Evolutionary conservation across 2,329 filamentous ascomycete genomes (phyloP), one percentile per base, ranked within the genome.

Genomic region (Fusarium neocosmosporiellum): DNA sequence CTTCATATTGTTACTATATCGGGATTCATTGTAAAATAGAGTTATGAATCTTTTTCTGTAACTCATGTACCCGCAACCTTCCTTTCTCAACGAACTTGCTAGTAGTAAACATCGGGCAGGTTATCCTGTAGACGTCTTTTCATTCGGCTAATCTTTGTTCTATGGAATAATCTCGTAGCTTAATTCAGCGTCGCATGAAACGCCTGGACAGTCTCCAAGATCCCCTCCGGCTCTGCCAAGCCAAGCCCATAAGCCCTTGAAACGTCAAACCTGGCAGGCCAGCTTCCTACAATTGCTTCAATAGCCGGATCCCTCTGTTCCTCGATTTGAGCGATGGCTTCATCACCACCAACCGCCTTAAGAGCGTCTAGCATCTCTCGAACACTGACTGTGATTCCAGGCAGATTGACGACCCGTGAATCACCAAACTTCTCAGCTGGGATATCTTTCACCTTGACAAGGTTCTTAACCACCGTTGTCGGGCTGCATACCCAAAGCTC

Each of bases 191-290:
- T 46, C 3, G 27, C 29, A 22, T 59, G 14, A 46, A 59, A 59
- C 34, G 57, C 39, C 57, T 59, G 14, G 9, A 59, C 37, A 22
- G 57, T 59, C 22, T 59, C 39, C 24, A 59, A 22, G 29, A 59
- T 59, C 39, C 57, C 57, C 37, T 59, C 34, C 2, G 36, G 24
- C 8, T 27, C 57, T 11, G 4, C 76, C 73, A 89, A 86, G 0
- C 88, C 88, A 63, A 93, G 77, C n/a, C 81, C 79, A 63, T 85
- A 81, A 10, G 90, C 90, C 67, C 86, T 86, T 1, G 81, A 77
- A 18, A 82, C 85, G 69, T 88, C 83, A 70, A 88, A 87, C 29
- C 81, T 78, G 18, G 84, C 81, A 14, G 88, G 87, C 88, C 88
- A 89, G 33, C 83, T 85, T 62, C 84, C 83, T 24, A 89, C 85